Evolutionary conservation across 306 rosid genomes (phyloP).

Genomic region (Acacia crassicarpa): DNA sequence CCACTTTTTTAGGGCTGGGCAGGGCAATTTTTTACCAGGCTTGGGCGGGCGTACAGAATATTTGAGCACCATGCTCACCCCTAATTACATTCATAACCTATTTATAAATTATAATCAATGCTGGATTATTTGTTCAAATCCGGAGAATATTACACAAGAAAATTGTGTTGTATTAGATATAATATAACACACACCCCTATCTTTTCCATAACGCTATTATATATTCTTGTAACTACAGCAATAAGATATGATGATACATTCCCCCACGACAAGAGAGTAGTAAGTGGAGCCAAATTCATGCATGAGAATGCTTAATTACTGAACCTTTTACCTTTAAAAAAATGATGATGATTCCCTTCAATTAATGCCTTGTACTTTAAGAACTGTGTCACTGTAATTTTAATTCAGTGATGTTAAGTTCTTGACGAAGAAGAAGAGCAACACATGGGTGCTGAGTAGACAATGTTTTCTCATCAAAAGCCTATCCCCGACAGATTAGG

Average conservation of each 20-base stretch:
- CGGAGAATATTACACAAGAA: not conserved
- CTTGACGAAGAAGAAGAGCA: not conserved
- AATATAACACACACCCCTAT: not conserved
- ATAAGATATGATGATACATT: constrained; percentile 33
- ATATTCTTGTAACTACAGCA: not conserved
- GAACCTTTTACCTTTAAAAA: not conserved
- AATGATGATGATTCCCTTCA: constrained; percentile 33
- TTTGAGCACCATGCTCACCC: no score
- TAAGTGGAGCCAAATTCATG: constrained; percentile 36
- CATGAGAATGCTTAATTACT: not conserved
- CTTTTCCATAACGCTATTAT: not conserved
- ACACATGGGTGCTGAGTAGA: constrained; percentile 57
- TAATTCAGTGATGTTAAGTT: not conserved
- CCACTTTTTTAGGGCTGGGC: no score
- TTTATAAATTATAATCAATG: no score
- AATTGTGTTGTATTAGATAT: not conserved
- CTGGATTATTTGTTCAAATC: not conserved
- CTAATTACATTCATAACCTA: not conserved
- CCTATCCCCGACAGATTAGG: not conserved
- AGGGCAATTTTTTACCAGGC: no score
- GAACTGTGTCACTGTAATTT: not conserved
- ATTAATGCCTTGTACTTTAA: constrained; percentile 12
- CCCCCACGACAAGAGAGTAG: constrained; percentile 46
- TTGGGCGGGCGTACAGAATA: no score
- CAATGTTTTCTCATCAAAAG: constrained; percentile 52